These are phyloP conservation scores for Podila minutissima DNA, from an alignment of 192 early-diverging fungal species.

Conservation along the genomic window DNA sequence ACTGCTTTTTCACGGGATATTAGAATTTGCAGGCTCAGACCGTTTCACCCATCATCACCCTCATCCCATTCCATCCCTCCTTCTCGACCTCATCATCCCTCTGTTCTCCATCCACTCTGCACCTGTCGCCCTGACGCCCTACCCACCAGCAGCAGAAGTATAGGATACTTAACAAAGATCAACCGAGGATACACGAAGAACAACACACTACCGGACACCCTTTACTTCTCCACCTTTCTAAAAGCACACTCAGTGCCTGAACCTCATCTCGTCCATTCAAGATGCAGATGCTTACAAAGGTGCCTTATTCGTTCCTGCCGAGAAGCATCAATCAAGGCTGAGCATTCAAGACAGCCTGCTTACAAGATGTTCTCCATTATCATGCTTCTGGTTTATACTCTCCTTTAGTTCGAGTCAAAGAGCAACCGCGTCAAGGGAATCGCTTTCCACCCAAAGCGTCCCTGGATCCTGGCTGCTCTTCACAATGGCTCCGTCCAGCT, in stretches of 20 bases:
- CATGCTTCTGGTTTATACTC: not conserved
- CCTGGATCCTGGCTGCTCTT: conserved; percentile 96
- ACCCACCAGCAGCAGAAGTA: not conserved
- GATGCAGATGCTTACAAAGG: conserved; percentile 84
- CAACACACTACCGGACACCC: not conserved
- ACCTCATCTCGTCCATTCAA: conserved; percentile 16
- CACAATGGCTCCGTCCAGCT: conserved; percentile 97
- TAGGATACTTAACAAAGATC: not conserved
- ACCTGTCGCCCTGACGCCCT: not conserved
- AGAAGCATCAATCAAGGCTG: not conserved
- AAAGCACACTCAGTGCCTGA: not conserved
- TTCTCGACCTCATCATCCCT: not conserved
- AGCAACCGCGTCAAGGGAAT: conserved; percentile 96
- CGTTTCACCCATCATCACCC: too few relatives aligned
- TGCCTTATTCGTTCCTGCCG: conserved; percentile 16
- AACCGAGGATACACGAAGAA: not conserved
- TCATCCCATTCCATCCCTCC: too few relatives aligned
- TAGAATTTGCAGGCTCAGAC: too few relatives aligned
- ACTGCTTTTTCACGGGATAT: not conserved
- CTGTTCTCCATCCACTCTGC: not conserved
- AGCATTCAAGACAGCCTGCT: not conserved
- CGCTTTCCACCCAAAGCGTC: conserved; percentile 95
- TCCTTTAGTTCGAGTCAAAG: conserved; percentile 92
- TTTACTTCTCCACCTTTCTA: not conserved
- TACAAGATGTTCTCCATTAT: not conserved